Conservation (phyloP, 1,139 yeast genomes). For the Entelexis sorbosivorans region DNA sequence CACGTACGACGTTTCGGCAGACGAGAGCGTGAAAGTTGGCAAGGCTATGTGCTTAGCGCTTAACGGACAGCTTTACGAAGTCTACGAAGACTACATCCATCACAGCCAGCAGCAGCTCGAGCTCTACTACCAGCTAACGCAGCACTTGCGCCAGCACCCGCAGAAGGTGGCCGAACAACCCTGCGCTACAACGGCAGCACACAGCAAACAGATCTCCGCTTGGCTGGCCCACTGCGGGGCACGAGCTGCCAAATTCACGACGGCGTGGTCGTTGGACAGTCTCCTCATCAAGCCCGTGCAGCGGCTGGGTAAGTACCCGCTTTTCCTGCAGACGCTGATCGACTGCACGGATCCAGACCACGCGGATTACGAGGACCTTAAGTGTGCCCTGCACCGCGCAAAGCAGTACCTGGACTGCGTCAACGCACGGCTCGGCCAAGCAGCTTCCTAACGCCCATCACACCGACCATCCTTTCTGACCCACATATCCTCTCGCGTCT, state of each 20-base stretch:
- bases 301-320: slow-evolving; percentile 35
- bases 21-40: slow-evolving; percentile 29
- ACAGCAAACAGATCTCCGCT: slow-evolving; percentile 4
- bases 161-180: not conserved
- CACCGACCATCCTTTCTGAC: not conserved
- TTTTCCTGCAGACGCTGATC: slow-evolving; percentile 29
- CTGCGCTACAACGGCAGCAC: not conserved
- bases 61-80: slow-evolving; percentile 28
- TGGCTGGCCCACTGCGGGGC: slow-evolving; percentile 30
- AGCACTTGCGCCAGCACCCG: not conserved
- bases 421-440: slow-evolving; percentile 18
- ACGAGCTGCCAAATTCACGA: slow-evolving; percentile 27
- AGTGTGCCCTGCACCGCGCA: slow-evolving; percentile 24
- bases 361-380: slow-evolving; percentile 28
- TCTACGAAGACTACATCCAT: slow-evolving; percentile 29
- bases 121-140: slow-evolving; percentile 23
- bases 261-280: slow-evolving; percentile 36
- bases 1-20: slow-evolving; percentile 22
- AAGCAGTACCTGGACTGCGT: slow-evolving; percentile 20
- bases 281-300: slow-evolving; percentile 37
- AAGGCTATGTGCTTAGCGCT: slow-evolving; percentile 28
- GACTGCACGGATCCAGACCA: slow-evolving; percentile 27
- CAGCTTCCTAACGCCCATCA: not conserved
- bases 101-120: slow-evolving; percentile 29
- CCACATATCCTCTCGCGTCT: not conserved